Conservation (phyloP, 768 basidiomycete genomes). For the Hypsizygus marmoreus region DNA sequence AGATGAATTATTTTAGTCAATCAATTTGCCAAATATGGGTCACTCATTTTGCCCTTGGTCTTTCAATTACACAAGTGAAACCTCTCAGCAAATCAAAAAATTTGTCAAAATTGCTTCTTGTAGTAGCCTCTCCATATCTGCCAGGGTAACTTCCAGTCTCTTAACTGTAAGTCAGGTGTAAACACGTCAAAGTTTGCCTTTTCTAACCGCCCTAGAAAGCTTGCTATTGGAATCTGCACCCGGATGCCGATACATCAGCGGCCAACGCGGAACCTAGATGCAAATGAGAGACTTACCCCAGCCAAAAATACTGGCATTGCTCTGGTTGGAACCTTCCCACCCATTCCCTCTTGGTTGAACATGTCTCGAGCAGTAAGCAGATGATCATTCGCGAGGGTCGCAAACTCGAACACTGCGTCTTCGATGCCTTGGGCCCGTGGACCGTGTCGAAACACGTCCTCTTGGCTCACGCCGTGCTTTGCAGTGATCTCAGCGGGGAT, state of each 20-base stretch:
- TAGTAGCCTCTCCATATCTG: slow-evolving; percentile 54
- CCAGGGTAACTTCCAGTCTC: slow-evolving; percentile 81
- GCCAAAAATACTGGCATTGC: slow-evolving; percentile 75
- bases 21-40: slow-evolving; percentile 21
- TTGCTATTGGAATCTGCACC: slow-evolving; percentile 63
- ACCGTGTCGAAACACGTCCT: slow-evolving; percentile 71
- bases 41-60: too few species aligned
- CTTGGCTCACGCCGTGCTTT: slow-evolving; percentile 74
- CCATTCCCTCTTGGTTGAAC: slow-evolving; percentile 52
- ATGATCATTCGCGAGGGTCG: slow-evolving; percentile 79
- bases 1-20: slow-evolving; percentile 48
- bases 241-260: slow-evolving; percentile 21
- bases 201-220: slow-evolving; percentile 68
- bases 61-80: not conserved
- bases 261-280: slow-evolving; percentile 12
- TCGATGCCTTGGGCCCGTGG: slow-evolving; percentile 59
- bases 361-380: slow-evolving; percentile 72
- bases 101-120: slow-evolving; percentile 38
- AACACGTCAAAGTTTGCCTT: slow-evolving; percentile 73
- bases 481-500: slow-evolving; percentile 85
- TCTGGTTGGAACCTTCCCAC: slow-evolving; percentile 51
- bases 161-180: slow-evolving; percentile 57
- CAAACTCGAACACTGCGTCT: slow-evolving; percentile 84
- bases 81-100: slow-evolving; percentile 12
- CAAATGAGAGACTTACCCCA: slow-evolving; percentile 53